Evolutionary conservation across 129 eudicot species (phyloP).

Genomic region (Pittosporum tobira): DNA sequence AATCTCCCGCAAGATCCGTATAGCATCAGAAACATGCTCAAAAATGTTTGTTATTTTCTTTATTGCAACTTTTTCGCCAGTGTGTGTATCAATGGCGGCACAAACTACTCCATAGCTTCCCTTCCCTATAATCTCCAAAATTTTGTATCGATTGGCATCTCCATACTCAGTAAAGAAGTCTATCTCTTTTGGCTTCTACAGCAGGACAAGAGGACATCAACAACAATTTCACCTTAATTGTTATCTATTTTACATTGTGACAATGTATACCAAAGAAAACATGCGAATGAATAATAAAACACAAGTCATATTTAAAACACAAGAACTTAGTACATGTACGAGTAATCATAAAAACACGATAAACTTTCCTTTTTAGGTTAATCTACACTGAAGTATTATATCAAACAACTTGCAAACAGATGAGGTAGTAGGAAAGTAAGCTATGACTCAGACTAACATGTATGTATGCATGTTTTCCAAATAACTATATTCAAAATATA

Average conservation of each 20-base stretch:
- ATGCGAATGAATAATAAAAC: too few relatives aligned
- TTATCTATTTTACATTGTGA: neutral
- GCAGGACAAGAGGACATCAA: neutral
- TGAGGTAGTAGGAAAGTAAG: too few relatives aligned
- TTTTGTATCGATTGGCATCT: conserved; percentile 7
- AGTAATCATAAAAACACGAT: neutral
- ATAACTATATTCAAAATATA: too few relatives aligned
- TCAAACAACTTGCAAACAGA: too few relatives aligned
- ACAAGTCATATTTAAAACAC: neutral
- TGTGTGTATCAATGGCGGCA: conserved; percentile 13
- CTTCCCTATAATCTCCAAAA: conserved; percentile 6
- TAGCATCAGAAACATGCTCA: conserved; percentile 68
- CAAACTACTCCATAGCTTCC: conserved; percentile 75
- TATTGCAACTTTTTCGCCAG: conserved; percentile 9
- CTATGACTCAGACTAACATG: too few relatives aligned
- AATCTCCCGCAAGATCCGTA: conserved; percentile 75
- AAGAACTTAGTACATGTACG: neutral
- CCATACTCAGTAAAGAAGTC: conserved; percentile 5
- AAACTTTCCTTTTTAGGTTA: too few relatives aligned
- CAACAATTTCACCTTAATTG: neutral
- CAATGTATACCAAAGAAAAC: too few relatives aligned
- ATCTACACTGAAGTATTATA: too few relatives aligned
- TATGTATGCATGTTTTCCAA: too few relatives aligned
- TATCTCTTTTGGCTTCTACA: conserved; percentile 24
- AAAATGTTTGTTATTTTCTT: conserved; percentile 23